These are phyloP conservation scores for Achaetomiella virescens DNA, from an alignment of 495 filamentous ascomycete species.

Conservation along the genomic window DNA sequence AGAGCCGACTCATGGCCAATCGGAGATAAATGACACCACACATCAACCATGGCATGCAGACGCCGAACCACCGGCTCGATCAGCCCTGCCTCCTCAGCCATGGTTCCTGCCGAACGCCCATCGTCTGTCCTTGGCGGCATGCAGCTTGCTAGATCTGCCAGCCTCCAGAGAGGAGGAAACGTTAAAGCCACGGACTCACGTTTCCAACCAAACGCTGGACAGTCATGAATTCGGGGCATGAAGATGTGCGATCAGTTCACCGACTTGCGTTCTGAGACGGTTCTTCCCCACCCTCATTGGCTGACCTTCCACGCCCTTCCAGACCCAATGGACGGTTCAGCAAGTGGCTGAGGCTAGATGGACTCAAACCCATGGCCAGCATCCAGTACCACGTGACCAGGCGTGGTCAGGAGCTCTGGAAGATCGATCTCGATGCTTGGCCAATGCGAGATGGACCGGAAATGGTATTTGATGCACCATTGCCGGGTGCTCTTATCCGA, in stretches of 20 bases:
- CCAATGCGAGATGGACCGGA: constrained; percentile 2
- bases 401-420: neutral
- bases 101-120: neutral
- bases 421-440: constrained; percentile 1
- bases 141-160: constrained; percentile 6
- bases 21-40: constrained; percentile 10
- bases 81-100: neutral
- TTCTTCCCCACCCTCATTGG: constrained; percentile 14
- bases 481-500: constrained; percentile 12
- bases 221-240: neutral
- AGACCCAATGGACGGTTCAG: neutral
- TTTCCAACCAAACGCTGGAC: neutral
- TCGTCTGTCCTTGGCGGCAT: constrained; percentile 12
- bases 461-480: constrained; percentile 7
- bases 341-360: constrained; percentile 3
- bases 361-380: constrained; percentile 20
- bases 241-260: too few relatives aligned
- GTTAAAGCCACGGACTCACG: neutral
- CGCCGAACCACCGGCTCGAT: constrained; percentile 4
- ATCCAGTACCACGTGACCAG: too few relatives aligned
- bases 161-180: neutral
- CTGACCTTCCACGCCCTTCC: neutral
- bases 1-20: neutral
- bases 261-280: too few relatives aligned
- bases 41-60: constrained; percentile 18